These are phyloP conservation scores for Meira miltonrushii DNA, from an alignment of 1,284 basidiomycete species.

Conservation along the genomic window DNA sequence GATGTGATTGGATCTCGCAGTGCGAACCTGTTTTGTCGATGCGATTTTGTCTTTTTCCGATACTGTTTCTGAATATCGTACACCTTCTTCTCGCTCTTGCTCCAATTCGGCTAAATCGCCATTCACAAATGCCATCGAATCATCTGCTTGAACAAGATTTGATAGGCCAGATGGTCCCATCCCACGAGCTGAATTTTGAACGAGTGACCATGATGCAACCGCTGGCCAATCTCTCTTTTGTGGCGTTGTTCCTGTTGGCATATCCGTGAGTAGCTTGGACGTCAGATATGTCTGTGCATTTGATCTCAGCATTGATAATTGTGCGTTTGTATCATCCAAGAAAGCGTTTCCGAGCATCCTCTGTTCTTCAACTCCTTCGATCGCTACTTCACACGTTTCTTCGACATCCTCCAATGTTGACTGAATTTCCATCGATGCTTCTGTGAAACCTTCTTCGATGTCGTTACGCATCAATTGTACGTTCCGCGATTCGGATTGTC, in stretches of 20 bases:
- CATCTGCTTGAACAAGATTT: too few species aligned
- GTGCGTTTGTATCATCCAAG: neutral
- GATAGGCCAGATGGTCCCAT: too few species aligned
- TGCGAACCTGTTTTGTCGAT: too few species aligned
- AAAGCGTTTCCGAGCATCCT: neutral
- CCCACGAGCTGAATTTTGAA: neutral
- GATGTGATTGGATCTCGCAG: too few species aligned
- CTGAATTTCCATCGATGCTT: neutral
- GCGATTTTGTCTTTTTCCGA: too few species aligned
- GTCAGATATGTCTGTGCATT: neutral
- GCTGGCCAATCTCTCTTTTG: slow-evolving; percentile 6
- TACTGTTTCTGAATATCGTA: too few species aligned
- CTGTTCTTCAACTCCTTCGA: neutral
- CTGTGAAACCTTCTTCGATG: neutral
- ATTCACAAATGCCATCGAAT: too few species aligned
- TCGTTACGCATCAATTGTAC: neutral
- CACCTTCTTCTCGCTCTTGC: too few species aligned
- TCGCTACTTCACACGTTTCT: neutral
- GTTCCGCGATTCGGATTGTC: neutral
- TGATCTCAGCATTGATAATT: neutral
- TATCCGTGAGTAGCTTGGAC: neutral
- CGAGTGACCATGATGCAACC: neutral
- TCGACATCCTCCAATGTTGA: neutral
- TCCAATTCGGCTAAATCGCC: too few species aligned
- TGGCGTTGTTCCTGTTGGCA: neutral